Conservation (phyloP, 2,329 filamentous ascomycete species). For the Berkeleyomyces rouxiae region DNA sequence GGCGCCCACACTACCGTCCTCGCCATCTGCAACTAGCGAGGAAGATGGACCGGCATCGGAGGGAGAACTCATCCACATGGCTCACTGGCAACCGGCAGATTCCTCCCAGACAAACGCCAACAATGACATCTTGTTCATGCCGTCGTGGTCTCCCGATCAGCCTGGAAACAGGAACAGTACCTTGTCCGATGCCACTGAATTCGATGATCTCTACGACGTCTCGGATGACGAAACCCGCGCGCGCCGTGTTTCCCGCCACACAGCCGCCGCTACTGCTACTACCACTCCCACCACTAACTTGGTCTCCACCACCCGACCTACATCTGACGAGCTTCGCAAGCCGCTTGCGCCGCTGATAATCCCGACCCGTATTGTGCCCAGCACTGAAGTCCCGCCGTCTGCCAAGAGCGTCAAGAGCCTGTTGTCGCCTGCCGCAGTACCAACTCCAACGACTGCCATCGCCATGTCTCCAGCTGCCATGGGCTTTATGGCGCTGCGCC, state of each 20-base stretch:
- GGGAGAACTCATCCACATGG: neutral
- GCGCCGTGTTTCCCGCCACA: constrained; percentile 5
- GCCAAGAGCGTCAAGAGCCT: constrained; percentile 28
- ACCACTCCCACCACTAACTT: neutral
- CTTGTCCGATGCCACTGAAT: constrained; percentile 52
- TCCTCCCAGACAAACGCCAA: constrained; percentile 10
- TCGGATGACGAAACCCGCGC: constrained; percentile 55
- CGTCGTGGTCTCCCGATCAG: constrained; percentile 28
- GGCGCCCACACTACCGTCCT: constrained; percentile 44
- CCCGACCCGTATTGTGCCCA: constrained; percentile 19
- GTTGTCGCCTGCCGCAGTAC: constrained; percentile 37
- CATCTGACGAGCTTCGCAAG: constrained; percentile 1
- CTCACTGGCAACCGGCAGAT: constrained; percentile 16
- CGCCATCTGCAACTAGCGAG: constrained; percentile 37
- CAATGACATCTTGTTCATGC: constrained; percentile 10
- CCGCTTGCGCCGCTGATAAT: constrained; percentile 35
- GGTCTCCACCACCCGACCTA: neutral
- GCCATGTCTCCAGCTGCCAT: constrained; percentile 62
- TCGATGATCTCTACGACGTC: constrained; percentile 76
- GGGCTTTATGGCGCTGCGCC: constrained; percentile 49
- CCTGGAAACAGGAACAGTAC: constrained; percentile 42
- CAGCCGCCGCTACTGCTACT: neutral
- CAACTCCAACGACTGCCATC: constrained; percentile 49
- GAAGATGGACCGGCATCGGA: constrained; percentile 21
- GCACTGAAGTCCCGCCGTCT: constrained; percentile 1